Conservation (phyloP, 2,329 filamentous ascomycete genomes). For the Colletotrichum godetiae region DNA sequence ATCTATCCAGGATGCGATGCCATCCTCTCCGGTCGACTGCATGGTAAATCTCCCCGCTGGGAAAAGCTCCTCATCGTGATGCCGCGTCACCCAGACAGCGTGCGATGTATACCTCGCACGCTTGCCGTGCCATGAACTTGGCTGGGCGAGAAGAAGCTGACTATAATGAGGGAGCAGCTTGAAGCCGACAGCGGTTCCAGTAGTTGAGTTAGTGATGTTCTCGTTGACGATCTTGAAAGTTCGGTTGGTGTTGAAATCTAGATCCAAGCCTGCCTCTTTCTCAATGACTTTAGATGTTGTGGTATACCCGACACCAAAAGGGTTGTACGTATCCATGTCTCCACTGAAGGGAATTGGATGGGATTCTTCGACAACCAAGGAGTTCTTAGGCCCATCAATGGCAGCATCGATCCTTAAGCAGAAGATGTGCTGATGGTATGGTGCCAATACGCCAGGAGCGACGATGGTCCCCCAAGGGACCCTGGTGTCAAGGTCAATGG, state of each 20-base stretch:
- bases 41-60: slow-evolving; percentile 56
- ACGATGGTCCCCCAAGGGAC: slow-evolving; percentile 73
- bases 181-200: slow-evolving; percentile 57
- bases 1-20: slow-evolving; percentile 53
- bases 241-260: slow-evolving; percentile 60
- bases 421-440: slow-evolving; percentile 78
- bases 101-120: slow-evolving; percentile 57
- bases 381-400: slow-evolving; percentile 69
- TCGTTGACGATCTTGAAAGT: slow-evolving; percentile 62
- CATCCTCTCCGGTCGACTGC: slow-evolving; percentile 57
- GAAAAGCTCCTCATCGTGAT: slow-evolving; percentile 55
- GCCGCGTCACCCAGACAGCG: slow-evolving; percentile 57
- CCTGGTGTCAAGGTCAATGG: slow-evolving; percentile 64
- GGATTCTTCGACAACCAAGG: slow-evolving; percentile 55
- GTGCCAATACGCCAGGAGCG: slow-evolving; percentile 69
- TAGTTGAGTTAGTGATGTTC: slow-evolving; percentile 52
- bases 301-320: slow-evolving; percentile 60
- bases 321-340: slow-evolving; percentile 51
- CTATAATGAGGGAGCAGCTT: slow-evolving; percentile 59
- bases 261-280: slow-evolving; percentile 58
- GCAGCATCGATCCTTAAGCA: slow-evolving; percentile 73
- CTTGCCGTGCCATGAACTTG: slow-evolving; percentile 50
- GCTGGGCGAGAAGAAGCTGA: slow-evolving; percentile 55
- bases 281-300: slow-evolving; percentile 56
- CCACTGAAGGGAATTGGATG: slow-evolving; percentile 53